phyloP scores from a whole-genome alignment of 2,329 filamentous ascomycete species.

The Scedosporium aurantiacum region DNA sequence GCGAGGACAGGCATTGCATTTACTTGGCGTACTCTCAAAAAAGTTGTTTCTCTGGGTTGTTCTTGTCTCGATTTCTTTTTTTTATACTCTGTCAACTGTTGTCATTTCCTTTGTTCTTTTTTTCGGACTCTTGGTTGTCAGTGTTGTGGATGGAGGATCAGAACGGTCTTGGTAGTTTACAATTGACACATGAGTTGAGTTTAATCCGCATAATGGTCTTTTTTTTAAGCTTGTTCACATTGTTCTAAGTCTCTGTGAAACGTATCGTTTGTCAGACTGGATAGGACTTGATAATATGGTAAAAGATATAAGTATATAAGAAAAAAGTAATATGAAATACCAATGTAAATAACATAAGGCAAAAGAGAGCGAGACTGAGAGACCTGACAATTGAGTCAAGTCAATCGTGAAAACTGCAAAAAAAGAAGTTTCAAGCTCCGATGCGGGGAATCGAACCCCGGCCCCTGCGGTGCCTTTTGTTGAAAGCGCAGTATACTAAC shows the following conservation, averaged over 20 bases:
- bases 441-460: conserved; percentile 5
- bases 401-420: background rate
- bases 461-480: background rate
- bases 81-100: background rate
- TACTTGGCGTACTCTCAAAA: conserved; percentile 7
- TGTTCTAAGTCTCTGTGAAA: too few species aligned
- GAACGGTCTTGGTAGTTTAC: background rate
- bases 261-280: too few species aligned
- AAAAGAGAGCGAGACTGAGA: too few species aligned
- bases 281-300: too few species aligned
- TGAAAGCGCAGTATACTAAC: background rate
- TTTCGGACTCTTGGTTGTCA: background rate
- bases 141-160: background rate
- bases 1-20: conserved; percentile 23
- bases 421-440: background rate
- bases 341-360: too few species aligned
- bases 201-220: too few species aligned
- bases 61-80: background rate
- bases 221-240: too few species aligned
- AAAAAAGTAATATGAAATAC: too few species aligned
- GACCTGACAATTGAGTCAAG: too few species aligned
- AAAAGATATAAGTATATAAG: too few species aligned
- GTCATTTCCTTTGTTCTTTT: background rate
- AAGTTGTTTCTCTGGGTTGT: background rate
- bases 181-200: background rate